phyloP scores from a whole-genome alignment of 2,329 filamentous ascomycete species.

The Colletotrichum euphorbiae region DNA sequence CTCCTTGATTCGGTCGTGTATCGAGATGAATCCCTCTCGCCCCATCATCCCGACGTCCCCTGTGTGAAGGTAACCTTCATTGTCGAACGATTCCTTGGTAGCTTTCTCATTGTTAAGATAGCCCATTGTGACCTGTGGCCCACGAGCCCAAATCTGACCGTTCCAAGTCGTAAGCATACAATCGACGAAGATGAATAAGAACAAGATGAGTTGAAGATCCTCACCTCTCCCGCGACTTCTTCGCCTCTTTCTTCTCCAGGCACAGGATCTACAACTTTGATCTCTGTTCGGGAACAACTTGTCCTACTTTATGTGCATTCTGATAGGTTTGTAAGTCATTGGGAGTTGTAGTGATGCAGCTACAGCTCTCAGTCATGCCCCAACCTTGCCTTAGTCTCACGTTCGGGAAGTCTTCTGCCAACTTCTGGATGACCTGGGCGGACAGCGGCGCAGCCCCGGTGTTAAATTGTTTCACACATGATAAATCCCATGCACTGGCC shows the following conservation, averaged over 20 bases:
- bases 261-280: slow-evolving; percentile 67
- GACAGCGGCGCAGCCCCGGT: slow-evolving; percentile 71
- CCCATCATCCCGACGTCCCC: slow-evolving; percentile 69
- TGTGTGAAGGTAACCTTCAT: slow-evolving; percentile 69
- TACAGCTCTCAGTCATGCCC: slow-evolving; percentile 76
- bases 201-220: too few species aligned
- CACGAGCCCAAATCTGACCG: slow-evolving; percentile 53
- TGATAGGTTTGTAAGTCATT: slow-evolving; percentile 66
- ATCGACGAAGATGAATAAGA: neutral
- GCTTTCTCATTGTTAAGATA: slow-evolving; percentile 58
- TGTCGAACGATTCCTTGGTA: slow-evolving; percentile 62
- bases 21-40: slow-evolving; percentile 65
- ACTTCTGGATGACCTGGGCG: slow-evolving; percentile 66
- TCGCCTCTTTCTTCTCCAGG: slow-evolving; percentile 64
- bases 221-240: slow-evolving; percentile 60
- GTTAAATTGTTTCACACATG: slow-evolving; percentile 65
- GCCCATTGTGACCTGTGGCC: slow-evolving; percentile 62
- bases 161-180: neutral
- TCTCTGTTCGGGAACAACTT: slow-evolving; percentile 68
- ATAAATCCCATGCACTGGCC: slow-evolving; percentile 64
- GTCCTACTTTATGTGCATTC: slow-evolving; percentile 67
- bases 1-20: slow-evolving; percentile 74
- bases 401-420: slow-evolving; percentile 67
- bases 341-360: slow-evolving; percentile 72
- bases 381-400: slow-evolving; percentile 75